Evolutionary conservation across 2,329 filamentous ascomycete species (phyloP).

Genomic region (Lecanosticta acicola): DNA sequence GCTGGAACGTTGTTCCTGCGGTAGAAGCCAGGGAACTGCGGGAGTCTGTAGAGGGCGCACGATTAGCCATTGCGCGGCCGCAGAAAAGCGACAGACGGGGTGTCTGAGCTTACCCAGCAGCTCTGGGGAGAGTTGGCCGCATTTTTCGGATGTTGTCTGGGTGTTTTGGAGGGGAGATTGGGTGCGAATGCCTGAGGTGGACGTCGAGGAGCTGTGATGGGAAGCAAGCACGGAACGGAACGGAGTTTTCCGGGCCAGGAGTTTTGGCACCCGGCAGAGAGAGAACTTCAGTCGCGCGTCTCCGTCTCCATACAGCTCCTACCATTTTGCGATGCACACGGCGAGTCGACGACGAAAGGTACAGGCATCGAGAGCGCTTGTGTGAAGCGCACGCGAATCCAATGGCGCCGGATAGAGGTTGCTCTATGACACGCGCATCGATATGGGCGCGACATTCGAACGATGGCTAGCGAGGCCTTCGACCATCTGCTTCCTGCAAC

Average conservation of each 20-base stretch:
- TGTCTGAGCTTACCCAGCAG: slow-evolving; percentile 37
- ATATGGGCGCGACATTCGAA: slow-evolving; percentile 41
- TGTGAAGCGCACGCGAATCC: slow-evolving; percentile 19
- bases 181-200: neutral
- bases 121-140: slow-evolving; percentile 35
- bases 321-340: too few relatives aligned
- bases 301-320: too few relatives aligned
- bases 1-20: slow-evolving; percentile 70
- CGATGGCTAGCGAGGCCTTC: slow-evolving; percentile 43
- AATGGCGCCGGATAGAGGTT: slow-evolving; percentile 34
- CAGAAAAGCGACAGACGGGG: too few relatives aligned
- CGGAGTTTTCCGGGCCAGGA: slow-evolving; percentile 1
- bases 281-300: too few relatives aligned
- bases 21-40: slow-evolving; percentile 48
- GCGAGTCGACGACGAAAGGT: neutral
- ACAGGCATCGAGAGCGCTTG: neutral
- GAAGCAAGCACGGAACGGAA: too few relatives aligned
- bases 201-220: slow-evolving; percentile 2
- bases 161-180: slow-evolving; percentile 3
- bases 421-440: slow-evolving; percentile 16
- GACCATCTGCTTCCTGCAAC: slow-evolving; percentile 37
- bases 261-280: too few relatives aligned
- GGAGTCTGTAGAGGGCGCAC: slow-evolving; percentile 11
- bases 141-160: slow-evolving; percentile 18
- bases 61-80: slow-evolving; percentile 6